Base-by-base conservation (phyloP, 73 alveolate genomes). In the Stentor roeselii region DNA sequence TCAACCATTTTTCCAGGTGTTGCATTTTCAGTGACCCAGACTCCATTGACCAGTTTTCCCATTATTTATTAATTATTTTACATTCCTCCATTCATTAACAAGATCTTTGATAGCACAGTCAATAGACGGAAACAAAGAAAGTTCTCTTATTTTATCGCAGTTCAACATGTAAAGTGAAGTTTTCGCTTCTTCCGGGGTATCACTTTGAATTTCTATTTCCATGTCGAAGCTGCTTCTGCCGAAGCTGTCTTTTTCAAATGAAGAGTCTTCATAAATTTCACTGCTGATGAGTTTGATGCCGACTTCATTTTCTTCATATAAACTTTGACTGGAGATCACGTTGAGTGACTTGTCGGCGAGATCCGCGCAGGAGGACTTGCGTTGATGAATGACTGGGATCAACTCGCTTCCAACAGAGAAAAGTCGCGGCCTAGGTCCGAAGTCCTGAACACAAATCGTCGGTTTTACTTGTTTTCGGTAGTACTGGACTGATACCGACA, bases 301-400 rank as follows among this genome's bases (percentile, higher is more conserved):
- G 11, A 32, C n/a, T 40, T 67, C 80, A 32, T 67, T 67, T 21
- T 67, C 80, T 67, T 67, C 80, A 67, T 67, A 67, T 27, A 67
- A 30, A 32, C 50, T 34, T 67, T 67, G 42, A 21, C 27, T 21
- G 37, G n/a, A 15, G 34, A 67, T 67, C 14, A 34, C 11, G 14
- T 36, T 21, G 2, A 67, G 41, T 27, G 34, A 14, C 34, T 67
- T 67, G 34, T 21, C 34, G 21, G 21, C 34, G 41, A n/a, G 27
- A 27, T 67, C 67, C 6, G 67, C 67, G 21, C 21, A 50, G 21
- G 67, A 50, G 67, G 6, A 50, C 21, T 21, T 50, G 6, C 67
- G 6, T 11, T 11, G 21, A 50, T 50, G 67, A 50, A 21, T 6
- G 67, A 6, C 21, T 50, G 6, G 30, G 6, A 11, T 6, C 6